Evolutionary conservation across 306 rosid species (phyloP), one percentile per base, ranked within the genome.

Genomic region (Fagus crenata): DNA sequence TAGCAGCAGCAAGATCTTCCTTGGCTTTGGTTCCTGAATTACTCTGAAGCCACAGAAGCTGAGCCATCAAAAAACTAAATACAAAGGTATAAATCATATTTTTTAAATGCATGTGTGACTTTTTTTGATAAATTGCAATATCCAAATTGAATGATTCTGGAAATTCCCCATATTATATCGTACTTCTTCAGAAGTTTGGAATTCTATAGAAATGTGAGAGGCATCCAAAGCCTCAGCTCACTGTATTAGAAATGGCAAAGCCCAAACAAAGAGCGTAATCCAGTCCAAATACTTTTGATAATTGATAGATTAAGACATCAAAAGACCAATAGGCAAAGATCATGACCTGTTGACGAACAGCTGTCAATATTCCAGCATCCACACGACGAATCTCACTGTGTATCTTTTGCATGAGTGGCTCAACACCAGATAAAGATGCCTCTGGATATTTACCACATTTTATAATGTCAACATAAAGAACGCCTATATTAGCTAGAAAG

Each of bases 21-120:
- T 89, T 95, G 9, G 99, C 97, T 86, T 95, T 95, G 58, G 97
- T 90, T 74, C 99, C 97, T 53, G 99, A 95, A 85, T 89, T 95
- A 79, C 99, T 95, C 97, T 95, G 88, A 86, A 87, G 77, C 75
- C 71, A 83, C 59, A 84, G 53, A 74, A 82, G 51, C 60, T 75
- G 67, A 86, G n/a, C 28, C 73, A 81, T 82, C 60, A 78, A 71
- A 80, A 65, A 1, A 63, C 67, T 43, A 40, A 42, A 60, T 58
- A 58, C 9, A 31, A 60, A 13, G 9, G 61, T 63, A 37, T 4
- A 56, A 75, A 64, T 14, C 63, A 31, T 51, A 1, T 4, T 9
- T 75, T 28, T 35, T 40, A 77, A 53, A 61, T 14, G 53, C 13
- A 5, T 2, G 2, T 58, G 64, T 46, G 2, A 28, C 0, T 60